A percentile compares a stretch with the other conserved stretches of the same genome.
Conservation (phyloP, 2,329 filamentous ascomycete genomes). For the Achaetomium macrosporum region DNA sequence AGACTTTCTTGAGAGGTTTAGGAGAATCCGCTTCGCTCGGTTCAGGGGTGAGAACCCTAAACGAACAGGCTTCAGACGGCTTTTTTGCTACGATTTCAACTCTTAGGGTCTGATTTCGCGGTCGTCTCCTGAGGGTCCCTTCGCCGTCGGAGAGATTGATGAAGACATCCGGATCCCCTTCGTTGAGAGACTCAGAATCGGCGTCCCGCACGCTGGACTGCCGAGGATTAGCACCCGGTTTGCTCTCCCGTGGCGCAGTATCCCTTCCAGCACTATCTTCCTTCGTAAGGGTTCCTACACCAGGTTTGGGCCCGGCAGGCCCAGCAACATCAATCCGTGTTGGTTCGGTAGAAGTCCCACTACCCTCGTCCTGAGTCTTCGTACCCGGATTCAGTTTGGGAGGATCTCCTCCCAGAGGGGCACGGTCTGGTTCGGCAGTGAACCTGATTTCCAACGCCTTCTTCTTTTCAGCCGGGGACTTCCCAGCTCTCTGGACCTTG, state of each 20-base stretch:
- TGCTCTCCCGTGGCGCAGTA: neutral
- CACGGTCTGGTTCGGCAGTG: too few species aligned
- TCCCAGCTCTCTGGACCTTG: neutral
- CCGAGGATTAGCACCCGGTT: neutral
- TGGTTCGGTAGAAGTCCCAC: neutral
- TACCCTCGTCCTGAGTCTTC: neutral
- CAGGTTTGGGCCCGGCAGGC: too few species aligned
- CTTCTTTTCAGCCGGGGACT: neutral
- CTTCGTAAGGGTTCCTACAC: too few species aligned
- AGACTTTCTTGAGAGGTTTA: neutral
- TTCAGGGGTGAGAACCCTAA: conserved; percentile 14
- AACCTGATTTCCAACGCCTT: neutral
- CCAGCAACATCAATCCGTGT: neutral
- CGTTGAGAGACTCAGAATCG: neutral
- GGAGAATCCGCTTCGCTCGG: conserved; percentile 2
- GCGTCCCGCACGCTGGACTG: neutral
- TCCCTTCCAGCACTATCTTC: too few species aligned
- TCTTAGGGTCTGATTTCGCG: conserved; percentile 18
- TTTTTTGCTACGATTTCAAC: conserved; percentile 18
- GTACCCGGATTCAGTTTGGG: neutral
- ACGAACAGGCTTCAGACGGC: conserved; percentile 11
- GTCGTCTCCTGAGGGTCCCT: conserved; percentile 13
- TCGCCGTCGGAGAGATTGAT: conserved; percentile 8
- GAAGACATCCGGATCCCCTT: conserved; percentile 6
- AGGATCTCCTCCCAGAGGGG: too few species aligned